phyloP scores from a whole-genome alignment of 2,329 filamentous ascomycete species.

The Trichophyton simii region DNA sequence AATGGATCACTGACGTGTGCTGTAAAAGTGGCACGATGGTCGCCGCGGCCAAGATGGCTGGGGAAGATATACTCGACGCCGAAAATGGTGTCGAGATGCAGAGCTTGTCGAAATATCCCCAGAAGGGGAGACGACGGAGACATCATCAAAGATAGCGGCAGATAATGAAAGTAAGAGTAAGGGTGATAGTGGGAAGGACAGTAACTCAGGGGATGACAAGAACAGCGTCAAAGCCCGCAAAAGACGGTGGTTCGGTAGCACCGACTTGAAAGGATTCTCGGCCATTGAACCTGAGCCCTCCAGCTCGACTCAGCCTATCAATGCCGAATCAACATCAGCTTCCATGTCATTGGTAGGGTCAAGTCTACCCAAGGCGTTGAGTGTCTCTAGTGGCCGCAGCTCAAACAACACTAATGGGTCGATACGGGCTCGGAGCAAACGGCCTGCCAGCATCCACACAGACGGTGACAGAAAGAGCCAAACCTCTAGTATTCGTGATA shows the following conservation, averaged over 20 bases:
- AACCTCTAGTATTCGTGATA: slow-evolving; percentile 24
- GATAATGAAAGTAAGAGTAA: slow-evolving; percentile 12
- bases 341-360: slow-evolving; percentile 3
- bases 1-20: neutral
- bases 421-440: slow-evolving; percentile 16
- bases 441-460: slow-evolving; percentile 19
- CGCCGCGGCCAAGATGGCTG: slow-evolving; percentile 77
- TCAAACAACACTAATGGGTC: slow-evolving; percentile 11
- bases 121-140: slow-evolving; percentile 6
- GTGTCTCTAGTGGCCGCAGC: slow-evolving; percentile 6
- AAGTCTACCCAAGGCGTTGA: slow-evolving; percentile 3
- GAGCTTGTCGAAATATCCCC: slow-evolving; percentile 69
- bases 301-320: slow-evolving; percentile 1
- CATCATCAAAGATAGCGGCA: slow-evolving; percentile 24
- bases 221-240: slow-evolving; percentile 22
- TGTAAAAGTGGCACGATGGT: slow-evolving; percentile 68
- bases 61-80: slow-evolving; percentile 81
- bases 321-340: slow-evolving; percentile 1
- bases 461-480: slow-evolving; percentile 11
- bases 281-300: slow-evolving; percentile 6
- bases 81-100: slow-evolving; percentile 95
- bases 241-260: slow-evolving; percentile 27
- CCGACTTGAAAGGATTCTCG: slow-evolving; percentile 5
- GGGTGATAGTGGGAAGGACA: slow-evolving; percentile 12
- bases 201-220: slow-evolving; percentile 16